These are phyloP conservation scores for Acanthamoeba divionensis DNA, from an alignment of 208 protist species.

Conservation along the genomic window DNA sequence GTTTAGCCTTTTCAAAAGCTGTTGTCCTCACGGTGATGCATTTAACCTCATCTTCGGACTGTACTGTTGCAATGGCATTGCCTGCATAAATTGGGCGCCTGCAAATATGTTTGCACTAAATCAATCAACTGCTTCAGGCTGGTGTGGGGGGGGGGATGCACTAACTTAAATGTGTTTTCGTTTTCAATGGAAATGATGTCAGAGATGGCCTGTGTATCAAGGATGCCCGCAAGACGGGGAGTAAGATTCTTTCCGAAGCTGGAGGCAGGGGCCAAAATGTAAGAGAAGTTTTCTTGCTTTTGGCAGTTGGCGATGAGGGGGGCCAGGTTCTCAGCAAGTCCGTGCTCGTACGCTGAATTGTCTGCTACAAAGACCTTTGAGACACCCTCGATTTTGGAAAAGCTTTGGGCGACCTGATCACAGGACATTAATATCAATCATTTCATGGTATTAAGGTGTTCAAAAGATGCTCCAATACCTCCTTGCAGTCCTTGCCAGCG, in stretches of 20 bases:
- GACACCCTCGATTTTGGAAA: constrained; percentile 79
- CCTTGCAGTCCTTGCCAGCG: constrained; percentile 41
- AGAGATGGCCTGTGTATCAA: constrained; percentile 88
- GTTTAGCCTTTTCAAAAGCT: constrained; percentile 79
- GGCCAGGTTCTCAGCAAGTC: constrained; percentile 84
- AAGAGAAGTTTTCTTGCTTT: constrained; percentile 82
- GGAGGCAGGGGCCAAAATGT: constrained; percentile 90
- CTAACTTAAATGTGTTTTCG: constrained; percentile 87
- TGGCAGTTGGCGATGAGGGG: constrained; percentile 69
- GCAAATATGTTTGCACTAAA: background rate
- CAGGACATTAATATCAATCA: no score
- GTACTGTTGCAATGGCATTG: constrained; percentile 94
- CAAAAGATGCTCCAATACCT: no score
- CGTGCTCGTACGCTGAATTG: constrained; percentile 82
- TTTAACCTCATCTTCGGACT: constrained; percentile 89
- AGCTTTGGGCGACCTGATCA: background rate
- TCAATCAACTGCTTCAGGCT: no score
- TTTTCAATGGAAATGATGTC: constrained; percentile 90
- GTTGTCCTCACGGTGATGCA: constrained; percentile 93
- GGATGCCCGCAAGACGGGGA: constrained; percentile 88
- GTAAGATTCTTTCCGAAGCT: constrained; percentile 93
- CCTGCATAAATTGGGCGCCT: constrained; percentile 95
- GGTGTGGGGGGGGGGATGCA: no score
- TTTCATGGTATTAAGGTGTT: no score
- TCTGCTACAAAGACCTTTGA: constrained; percentile 80